Evolutionary conservation across 257 asterid genomes (phyloP), one percentile per base, ranked within the genome.

Genomic region (Solanum microdontum): DNA sequence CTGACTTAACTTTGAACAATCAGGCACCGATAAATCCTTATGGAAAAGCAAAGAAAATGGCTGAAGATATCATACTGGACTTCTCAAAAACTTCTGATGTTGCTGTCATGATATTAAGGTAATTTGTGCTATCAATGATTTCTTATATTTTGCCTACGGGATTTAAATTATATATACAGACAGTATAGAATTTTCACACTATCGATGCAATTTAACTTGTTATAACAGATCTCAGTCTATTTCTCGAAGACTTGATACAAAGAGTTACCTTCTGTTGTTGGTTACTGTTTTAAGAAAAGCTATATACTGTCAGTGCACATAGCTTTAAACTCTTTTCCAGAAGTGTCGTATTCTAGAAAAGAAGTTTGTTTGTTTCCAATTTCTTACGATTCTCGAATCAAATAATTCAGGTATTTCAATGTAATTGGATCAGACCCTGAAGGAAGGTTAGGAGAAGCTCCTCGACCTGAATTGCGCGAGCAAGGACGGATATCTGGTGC

Each of bases 401-500:
- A 83, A 85, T 60, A 39, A 79, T 87, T 89, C 89, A 95, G 99
- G 93, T 96, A 96, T 93, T 96, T 96, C 92, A 96, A 96, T 26
- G 99, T 96, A 90, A 95, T 96, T 86, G 99, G 99, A 24, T 96
- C 98, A 3, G 98, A 96, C 55, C 99, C 97, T 23, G 97, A 93
- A 80, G 98, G 98, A 76, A 89, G 93, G 76, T 86, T 96, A 5
- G 99, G 99, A 74, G 99, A 96, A 91, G 95, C 99, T 66, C 99
- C 99, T 48, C 91, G 94, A 15, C 98, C 99, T 8, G 99, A 94
- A 86, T 80, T 96, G 82, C 93, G 99, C 0, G 99, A 96, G 39
- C 98, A 96, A 91, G 98, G 99, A n/a, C 92, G 99, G 77, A 96
- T 96, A 86, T 96, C 99, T 2, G 99, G 99, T 39, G 99, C 99